phyloP scores from a whole-genome alignment of 768 basidiomycete genomes.

The Phanerodontia chrysosporium region DNA sequence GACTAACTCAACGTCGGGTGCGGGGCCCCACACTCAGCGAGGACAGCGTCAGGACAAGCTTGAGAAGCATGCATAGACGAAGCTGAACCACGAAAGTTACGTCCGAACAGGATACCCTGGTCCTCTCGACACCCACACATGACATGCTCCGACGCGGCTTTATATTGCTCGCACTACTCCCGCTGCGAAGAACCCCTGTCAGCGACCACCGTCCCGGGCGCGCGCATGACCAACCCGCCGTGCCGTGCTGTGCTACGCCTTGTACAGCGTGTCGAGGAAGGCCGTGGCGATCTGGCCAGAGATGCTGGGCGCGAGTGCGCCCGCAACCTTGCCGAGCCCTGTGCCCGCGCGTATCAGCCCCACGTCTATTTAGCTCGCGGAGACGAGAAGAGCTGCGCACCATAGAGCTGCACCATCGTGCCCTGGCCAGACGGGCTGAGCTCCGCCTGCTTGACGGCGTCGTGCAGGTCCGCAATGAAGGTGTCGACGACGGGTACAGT shows the following conservation, averaged over 20 bases:
- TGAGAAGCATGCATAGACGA: background rate
- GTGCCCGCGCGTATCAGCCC: too few species aligned
- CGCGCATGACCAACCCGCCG: background rate
- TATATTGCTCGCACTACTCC: background rate
- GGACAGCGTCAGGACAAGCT: background rate
- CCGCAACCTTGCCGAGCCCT: slow-evolving; percentile 82
- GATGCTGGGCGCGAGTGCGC: slow-evolving; percentile 69
- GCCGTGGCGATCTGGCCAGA: slow-evolving; percentile 73
- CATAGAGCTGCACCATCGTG: slow-evolving; percentile 88
- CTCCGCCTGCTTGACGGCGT: slow-evolving; percentile 70
- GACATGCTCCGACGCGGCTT: background rate
- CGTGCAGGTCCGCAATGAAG: slow-evolving; percentile 82
- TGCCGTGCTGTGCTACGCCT: slow-evolving; percentile 42
- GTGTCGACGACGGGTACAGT: slow-evolving; percentile 74
- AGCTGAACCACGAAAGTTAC: background rate
- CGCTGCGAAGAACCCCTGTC: background rate
- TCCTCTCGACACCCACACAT: background rate
- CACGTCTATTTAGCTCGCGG: background rate
- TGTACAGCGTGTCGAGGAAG: slow-evolving; percentile 81
- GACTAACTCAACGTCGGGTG: background rate
- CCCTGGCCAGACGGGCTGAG: slow-evolving; percentile 64
- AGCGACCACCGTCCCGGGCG: background rate
- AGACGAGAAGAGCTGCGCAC: slow-evolving; percentile 36
- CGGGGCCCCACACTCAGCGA: background rate
- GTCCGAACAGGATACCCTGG: background rate